Base-by-base conservation (phyloP, 306 rosid genomes). In the Adenanthera pavonina region DNA sequence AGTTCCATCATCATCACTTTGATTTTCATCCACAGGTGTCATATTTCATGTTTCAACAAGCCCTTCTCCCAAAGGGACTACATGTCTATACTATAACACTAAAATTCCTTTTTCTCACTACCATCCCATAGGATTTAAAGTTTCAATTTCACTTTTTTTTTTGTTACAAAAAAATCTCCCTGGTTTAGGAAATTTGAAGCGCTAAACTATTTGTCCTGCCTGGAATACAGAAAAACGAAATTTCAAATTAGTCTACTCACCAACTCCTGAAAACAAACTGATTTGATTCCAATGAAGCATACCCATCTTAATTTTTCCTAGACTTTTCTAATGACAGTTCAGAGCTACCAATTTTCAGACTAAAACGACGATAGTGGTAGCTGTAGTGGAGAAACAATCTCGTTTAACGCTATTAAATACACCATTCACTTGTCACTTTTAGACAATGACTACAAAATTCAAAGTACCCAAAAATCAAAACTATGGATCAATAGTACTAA, bases 331-430 rank as follows among this genome's bases (percentile, higher is more conserved):
- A 48, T 62, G 16, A 60, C 34, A 5, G 48, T 36, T 41, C 15
- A 40, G 10, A 47, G 83, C n/a, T 72, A 61, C 78, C 53, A 25
- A 69, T 40, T 41, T 12, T n/a, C 14, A 62, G 59, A 65, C 30
- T 3, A 64, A 40, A 35, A 70, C 47, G 41, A 7, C 16, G 2
- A 2, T 11, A 8, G 6, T 4, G 15, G 20, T 25, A 25, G 30
- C 30, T 25, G 30, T 25, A 25, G 30, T 25, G 30, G 33, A 33
- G 6, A 13, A 61, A 3, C 41, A 61, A 61, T 61, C 68, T 33
- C 4, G 65, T 30, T 10, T 61, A n/a, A 11, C 8, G 38, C 41
- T 30, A 2, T 61, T 8, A 60, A 60, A 25, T 25, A 25, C 30
- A 25, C 30, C 30, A 1, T 41, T 41, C 46, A 41, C 46, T 6